Percentiles rank a stretch among this genome's conserved stretches.
These are phyloP conservation scores for Chalciporus sphaerocephalus DNA, from an alignment of 768 basidiomycete species.

Conservation along the genomic window DNA sequence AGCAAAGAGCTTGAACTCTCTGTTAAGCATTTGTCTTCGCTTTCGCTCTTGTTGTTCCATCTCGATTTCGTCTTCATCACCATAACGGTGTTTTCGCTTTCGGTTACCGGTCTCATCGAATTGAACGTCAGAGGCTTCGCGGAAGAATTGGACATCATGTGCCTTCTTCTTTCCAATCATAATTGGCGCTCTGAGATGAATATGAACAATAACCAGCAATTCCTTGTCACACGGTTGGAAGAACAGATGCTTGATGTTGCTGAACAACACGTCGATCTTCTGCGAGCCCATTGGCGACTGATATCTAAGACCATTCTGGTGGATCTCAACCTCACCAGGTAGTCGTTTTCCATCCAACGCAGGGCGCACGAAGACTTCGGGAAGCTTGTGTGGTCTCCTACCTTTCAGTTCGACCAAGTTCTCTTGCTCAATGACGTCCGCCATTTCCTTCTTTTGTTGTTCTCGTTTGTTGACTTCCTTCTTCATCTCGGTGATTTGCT, in stretches of 20 bases:
- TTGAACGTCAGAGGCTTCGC: constrained; percentile 94
- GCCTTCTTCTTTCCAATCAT: constrained; percentile 99
- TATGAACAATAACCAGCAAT: constrained; percentile 87
- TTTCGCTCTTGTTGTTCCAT: constrained; percentile 96
- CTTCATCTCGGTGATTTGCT: constrained; percentile 91
- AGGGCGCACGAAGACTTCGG: constrained; percentile 90
- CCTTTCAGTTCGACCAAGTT: constrained; percentile 85
- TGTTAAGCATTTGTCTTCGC: constrained; percentile 83
- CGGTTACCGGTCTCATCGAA: constrained; percentile 99
- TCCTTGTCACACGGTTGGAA: constrained; percentile 99
- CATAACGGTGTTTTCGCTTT: constrained; percentile 94
- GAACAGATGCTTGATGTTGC: constrained; percentile 96
- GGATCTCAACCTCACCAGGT: constrained; percentile 97
- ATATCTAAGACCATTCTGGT: constrained; percentile 94
- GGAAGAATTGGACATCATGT: constrained; percentile 96
- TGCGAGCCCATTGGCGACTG: constrained; percentile 82
- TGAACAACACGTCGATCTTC: constrained; percentile 91
- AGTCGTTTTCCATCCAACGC: constrained; percentile 92
- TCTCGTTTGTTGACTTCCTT: constrained; percentile 97
- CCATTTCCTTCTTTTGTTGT: constrained; percentile 97
- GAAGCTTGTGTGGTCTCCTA: constrained; percentile 77
- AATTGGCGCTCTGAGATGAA: constrained; percentile 92
- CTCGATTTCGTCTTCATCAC: constrained; percentile 98
- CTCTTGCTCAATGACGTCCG: constrained; percentile 95
- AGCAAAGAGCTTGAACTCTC: constrained; percentile 89